Base-by-base conservation (phyloP, 1,284 basidiomycete species). In the Mycena citricolor region DNA sequence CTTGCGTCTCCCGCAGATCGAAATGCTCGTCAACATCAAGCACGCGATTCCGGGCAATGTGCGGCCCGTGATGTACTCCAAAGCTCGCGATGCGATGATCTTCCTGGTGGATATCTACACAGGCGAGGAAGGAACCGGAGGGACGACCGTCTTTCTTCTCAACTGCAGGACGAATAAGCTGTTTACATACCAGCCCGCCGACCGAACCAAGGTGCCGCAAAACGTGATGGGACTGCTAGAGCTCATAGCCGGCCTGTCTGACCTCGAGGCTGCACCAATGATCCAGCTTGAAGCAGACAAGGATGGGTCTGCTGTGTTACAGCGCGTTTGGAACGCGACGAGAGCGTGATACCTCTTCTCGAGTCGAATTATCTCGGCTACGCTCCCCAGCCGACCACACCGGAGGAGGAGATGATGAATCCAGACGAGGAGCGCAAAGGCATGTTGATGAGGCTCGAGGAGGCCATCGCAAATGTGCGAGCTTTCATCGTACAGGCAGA, bases 1-100 rank as follows among this genome's bases (percentile, higher is more conserved):
- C 42, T 61, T 70, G 32, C 60, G 56, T 54, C 55, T 69, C 25
- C 66, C 66, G 8, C 63, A 65, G 52, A 63, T 69, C 38, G 61
- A 68, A 38, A 62, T 67, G 58, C 38, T 65, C 16, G 53, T 67
- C 26, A 69, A 67, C 49, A 57, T 70, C 24, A 52, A 53, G 17
- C 59, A 65, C 52, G 58, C 46, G 4, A 54, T 69, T 23, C 59
- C 51, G 1, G 68, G 67, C 13, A 60, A 64, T 32, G 58, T 59
- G 4, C 54, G 60, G 5, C 65, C 65, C 6, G 17, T 68, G 16
- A 51, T 68, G 31, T 69, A 58, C 54, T 58, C 57, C 28, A 12
- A 31, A 10, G 25, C 30, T 7, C 30, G 47, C n/a, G 34, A 51
- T n/a, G 14, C 20, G n/a, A 44, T 55, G 21, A 30, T 55, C 17